These are phyloP conservation scores for Beauveria pseudobassiana DNA, from an alignment of 2,329 filamentous ascomycete genomes.

Conservation along the genomic window DNA sequence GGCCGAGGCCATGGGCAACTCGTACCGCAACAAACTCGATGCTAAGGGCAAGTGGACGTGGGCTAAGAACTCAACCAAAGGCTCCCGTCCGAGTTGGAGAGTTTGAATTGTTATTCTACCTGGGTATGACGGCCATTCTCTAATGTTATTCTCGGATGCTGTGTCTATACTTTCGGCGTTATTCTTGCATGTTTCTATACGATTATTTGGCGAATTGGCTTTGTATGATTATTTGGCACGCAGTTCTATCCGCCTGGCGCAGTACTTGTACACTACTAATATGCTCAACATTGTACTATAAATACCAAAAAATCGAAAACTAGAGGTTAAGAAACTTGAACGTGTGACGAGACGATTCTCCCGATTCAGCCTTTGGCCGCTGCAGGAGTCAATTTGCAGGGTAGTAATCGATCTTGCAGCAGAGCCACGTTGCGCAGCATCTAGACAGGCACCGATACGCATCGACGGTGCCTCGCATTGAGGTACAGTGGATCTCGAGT, in stretches of 20 bases:
- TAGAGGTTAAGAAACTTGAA: neutral
- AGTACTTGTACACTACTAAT: too few relatives aligned
- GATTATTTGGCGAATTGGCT: too few relatives aligned
- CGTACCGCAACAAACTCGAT: slow-evolving; percentile 16
- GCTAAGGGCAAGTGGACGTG: slow-evolving; percentile 21
- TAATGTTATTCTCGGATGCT: neutral
- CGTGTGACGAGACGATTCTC: neutral
- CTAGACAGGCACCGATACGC: neutral
- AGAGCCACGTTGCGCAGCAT: neutral
- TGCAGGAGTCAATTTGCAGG: neutral
- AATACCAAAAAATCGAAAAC: neutral
- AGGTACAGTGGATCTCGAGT: neutral
- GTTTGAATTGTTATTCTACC: slow-evolving; percentile 13
- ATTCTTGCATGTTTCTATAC: neutral
- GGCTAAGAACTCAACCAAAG: slow-evolving; percentile 18
- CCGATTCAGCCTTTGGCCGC: neutral
- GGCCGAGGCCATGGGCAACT: slow-evolving; percentile 24
- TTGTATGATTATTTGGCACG: too few relatives aligned
- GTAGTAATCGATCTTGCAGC: neutral
- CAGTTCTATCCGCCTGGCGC: too few relatives aligned
- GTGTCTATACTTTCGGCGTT: neutral
- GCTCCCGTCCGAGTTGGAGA: slow-evolving; percentile 20
- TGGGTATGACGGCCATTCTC: neutral
- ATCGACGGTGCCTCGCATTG: neutral
- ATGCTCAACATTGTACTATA: neutral